phyloP scores from a whole-genome alignment of 345 rosid genomes.

The Lepidium aucheri region DNA sequence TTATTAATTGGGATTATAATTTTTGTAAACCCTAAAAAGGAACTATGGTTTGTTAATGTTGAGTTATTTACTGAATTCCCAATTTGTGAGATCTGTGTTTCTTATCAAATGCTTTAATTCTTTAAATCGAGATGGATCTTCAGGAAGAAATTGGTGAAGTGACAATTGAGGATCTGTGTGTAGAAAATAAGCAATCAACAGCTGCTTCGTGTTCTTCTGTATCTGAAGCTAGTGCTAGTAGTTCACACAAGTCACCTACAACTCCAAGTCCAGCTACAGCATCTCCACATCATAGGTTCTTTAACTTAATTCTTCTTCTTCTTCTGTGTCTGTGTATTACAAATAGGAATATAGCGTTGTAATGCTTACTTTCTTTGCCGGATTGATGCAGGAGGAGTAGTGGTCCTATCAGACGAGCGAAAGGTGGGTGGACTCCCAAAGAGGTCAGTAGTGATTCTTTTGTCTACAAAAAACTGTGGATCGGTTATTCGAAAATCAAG shows the following conservation, averaged over 20 bases:
- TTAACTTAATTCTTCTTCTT: not conserved
- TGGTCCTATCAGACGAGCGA: slow-evolving; percentile 95
- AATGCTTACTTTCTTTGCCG: not conserved
- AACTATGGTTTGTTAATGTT: not conserved
- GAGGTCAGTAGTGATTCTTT: slow-evolving; percentile 45
- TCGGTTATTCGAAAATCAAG: not conserved
- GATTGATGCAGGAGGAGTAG: slow-evolving; percentile 65
- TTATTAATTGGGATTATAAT: slow-evolving; percentile 1
- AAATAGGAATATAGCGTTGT: not conserved
- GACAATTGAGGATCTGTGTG: slow-evolving; percentile 56
- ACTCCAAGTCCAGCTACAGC: slow-evolving; percentile 55
- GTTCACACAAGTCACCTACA: slow-evolving; percentile 60
- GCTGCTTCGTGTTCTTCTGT: slow-evolving; percentile 67
- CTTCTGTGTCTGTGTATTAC: not conserved
- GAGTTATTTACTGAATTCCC: slow-evolving; percentile 22
- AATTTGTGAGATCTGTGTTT: slow-evolving; percentile 36
- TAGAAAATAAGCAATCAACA: slow-evolving; percentile 73
- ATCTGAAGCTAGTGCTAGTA: slow-evolving; percentile 70
- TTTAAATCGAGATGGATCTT: slow-evolving; percentile 29
- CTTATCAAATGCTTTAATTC: slow-evolving; percentile 31
- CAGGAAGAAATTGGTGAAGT: slow-evolving; percentile 47
- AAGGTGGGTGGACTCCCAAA: slow-evolving; percentile 96
- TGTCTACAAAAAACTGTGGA: not conserved
- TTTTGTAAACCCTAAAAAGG: slow-evolving; percentile 23
- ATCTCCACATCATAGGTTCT: slow-evolving; percentile 60